Conservation (phyloP, 2,329 filamentous ascomycete genomes). For the Penicillium polonicum region DNA sequence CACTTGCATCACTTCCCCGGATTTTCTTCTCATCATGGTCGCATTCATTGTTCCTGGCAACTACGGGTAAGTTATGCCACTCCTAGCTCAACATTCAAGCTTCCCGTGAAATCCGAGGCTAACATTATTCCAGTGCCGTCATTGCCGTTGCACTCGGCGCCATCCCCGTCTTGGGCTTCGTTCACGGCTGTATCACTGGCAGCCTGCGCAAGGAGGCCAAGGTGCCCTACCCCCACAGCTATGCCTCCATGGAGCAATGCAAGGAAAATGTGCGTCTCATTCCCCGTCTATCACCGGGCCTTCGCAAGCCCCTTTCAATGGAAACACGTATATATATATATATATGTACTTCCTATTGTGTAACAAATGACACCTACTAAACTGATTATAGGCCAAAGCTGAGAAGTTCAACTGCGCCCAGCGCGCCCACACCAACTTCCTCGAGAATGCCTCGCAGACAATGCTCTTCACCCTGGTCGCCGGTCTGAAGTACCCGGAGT, state of each 20-base stretch:
- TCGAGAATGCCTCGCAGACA: conserved; percentile 57
- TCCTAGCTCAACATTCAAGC: background rate
- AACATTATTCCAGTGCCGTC: conserved; percentile 49
- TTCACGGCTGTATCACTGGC: conserved; percentile 51
- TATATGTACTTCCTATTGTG: background rate
- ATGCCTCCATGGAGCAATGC: conserved; percentile 57
- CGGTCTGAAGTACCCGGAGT: conserved; percentile 54
- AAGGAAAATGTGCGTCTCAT: conserved; percentile 40
- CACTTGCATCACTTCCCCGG: conserved; percentile 1
- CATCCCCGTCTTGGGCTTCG: conserved; percentile 53
- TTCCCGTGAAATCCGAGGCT: background rate
- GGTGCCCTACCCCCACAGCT: conserved; percentile 58
- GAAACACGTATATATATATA: background rate
- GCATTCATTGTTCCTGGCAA: conserved; percentile 48
- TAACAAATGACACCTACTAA: background rate
- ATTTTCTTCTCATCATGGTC: conserved; percentile 34
- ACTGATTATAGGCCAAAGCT: conserved; percentile 36
- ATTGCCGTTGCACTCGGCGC: conserved; percentile 54
- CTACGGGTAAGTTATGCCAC: conserved; percentile 45
- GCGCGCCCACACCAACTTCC: conserved; percentile 58
- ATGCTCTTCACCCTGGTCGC: conserved; percentile 54
- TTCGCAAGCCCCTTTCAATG: background rate
- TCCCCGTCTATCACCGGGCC: background rate
- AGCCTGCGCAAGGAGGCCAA: conserved; percentile 52
- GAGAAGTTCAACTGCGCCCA: conserved; percentile 56